A percentile compares a stretch with the other conserved stretches of the same genome.
Evolutionary conservation across 176 grass and related monocot species (phyloP).

Genomic region (maize (Zea mays)): DNA sequence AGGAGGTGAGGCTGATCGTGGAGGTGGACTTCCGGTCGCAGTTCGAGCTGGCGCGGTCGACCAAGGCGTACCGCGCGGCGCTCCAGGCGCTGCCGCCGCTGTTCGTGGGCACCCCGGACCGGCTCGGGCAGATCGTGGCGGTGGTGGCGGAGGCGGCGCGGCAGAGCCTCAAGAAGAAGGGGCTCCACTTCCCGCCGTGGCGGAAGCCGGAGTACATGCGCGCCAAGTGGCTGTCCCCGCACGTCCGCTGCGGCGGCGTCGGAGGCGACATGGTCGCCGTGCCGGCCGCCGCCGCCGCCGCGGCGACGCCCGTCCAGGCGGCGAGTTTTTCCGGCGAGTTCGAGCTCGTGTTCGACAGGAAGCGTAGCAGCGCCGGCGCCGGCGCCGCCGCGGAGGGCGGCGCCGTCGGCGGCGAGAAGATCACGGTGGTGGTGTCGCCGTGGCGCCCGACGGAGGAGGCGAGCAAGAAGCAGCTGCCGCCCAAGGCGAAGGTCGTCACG

Average conservation of each 20-base stretch:
- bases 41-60: slow-evolving; percentile 84
- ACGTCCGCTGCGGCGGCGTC: slow-evolving; percentile 30
- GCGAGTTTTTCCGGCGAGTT: slow-evolving; percentile 62
- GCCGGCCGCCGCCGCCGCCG: background rate
- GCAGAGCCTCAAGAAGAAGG: slow-evolving; percentile 90
- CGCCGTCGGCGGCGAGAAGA: slow-evolving; percentile 31
- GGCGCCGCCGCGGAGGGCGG: background rate
- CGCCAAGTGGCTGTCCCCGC: slow-evolving; percentile 80
- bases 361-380: background rate
- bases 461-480: slow-evolving; percentile 26
- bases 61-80: slow-evolving; percentile 75
- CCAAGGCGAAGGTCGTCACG: slow-evolving; percentile 63
- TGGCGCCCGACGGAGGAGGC: slow-evolving; percentile 53
- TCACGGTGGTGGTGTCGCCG: slow-evolving; percentile 64
- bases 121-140: slow-evolving; percentile 67
- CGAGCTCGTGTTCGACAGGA: slow-evolving; percentile 46
- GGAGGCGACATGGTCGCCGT: slow-evolving; percentile 20
- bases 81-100: slow-evolving; percentile 68
- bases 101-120: slow-evolving; percentile 71
- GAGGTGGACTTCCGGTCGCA: slow-evolving; percentile 86
- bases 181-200: slow-evolving; percentile 84
- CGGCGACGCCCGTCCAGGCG: slow-evolving; percentile 38
- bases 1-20: slow-evolving; percentile 56
- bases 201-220: slow-evolving; percentile 88
- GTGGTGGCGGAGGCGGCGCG: slow-evolving; percentile 62